Evolutionary conservation across 352 stramenopile species (phyloP).

Genomic region (Phytophthora crassamura): DNA sequence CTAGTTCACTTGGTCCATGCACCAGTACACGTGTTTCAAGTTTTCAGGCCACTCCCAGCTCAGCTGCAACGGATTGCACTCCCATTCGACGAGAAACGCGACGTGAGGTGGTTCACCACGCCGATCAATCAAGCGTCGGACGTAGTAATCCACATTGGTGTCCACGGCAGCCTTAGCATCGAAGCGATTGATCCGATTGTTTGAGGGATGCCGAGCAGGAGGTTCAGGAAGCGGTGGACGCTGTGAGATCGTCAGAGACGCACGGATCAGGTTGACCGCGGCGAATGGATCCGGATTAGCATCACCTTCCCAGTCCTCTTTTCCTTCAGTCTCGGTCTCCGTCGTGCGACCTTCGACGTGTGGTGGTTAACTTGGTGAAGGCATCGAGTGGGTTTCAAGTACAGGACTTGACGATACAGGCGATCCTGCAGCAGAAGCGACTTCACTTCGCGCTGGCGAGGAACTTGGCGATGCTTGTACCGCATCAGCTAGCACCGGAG

Average conservation of each 20-base stretch:
- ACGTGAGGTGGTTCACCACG: conserved; percentile 4
- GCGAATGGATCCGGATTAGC: background rate
- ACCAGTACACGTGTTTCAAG: background rate
- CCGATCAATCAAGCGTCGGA: background rate
- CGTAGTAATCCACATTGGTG: background rate
- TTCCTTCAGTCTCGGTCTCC: too few relatives aligned
- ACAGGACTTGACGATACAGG: too few relatives aligned
- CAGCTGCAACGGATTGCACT: background rate
- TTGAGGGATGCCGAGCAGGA: background rate
- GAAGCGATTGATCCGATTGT: background rate
- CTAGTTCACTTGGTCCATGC: conserved; percentile 5
- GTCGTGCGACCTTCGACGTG: too few relatives aligned
- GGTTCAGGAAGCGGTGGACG: background rate
- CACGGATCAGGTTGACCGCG: background rate
- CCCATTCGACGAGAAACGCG: conserved; percentile 1
- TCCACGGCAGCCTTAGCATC: background rate
- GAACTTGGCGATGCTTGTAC: too few relatives aligned
- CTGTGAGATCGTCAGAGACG: background rate
- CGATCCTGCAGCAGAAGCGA: too few relatives aligned
- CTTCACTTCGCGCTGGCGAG: too few relatives aligned
- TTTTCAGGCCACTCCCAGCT: conserved; percentile 9
- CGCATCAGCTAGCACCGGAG: too few relatives aligned
- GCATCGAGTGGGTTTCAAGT: too few relatives aligned
- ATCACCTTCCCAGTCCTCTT: background rate
- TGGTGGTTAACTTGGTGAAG: too few relatives aligned